Evolutionary conservation across 352 stramenopile species (phyloP).

Genomic region (Phytophthora aleatoria): DNA sequence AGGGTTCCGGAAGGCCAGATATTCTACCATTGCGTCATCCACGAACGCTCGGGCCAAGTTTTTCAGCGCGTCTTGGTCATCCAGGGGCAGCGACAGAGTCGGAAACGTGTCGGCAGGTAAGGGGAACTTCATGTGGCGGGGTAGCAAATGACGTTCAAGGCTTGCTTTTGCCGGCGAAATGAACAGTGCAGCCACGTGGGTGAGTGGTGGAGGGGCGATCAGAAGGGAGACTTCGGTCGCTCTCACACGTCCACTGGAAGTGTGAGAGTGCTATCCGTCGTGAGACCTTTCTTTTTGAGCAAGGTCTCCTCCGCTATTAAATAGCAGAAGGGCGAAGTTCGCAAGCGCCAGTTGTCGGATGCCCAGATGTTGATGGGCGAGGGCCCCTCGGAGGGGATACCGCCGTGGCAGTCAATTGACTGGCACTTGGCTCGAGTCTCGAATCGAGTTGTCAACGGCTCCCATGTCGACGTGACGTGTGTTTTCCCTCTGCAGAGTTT

Average conservation of each 20-base stretch:
- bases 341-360: constrained; percentile 16
- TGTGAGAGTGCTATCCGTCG: constrained; percentile 2
- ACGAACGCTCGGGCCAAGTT: constrained; percentile 45
- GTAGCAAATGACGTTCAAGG: background rate
- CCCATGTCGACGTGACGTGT: background rate
- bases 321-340: constrained; percentile 22
- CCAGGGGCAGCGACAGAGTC: constrained; percentile 41
- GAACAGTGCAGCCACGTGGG: background rate
- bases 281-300: constrained; percentile 6
- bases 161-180: background rate
- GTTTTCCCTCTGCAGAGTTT: background rate
- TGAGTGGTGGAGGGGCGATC: background rate
- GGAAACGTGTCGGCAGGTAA: constrained; percentile 45
- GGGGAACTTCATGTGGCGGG: constrained; percentile 36
- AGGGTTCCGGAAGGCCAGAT: constrained; percentile 41
- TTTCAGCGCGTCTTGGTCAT: constrained; percentile 46
- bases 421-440: background rate
- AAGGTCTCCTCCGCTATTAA: constrained; percentile 15
- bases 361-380: constrained; percentile 24
- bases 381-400: too few species aligned
- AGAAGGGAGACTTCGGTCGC: background rate
- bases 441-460: background rate
- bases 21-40: constrained; percentile 48
- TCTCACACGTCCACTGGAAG: constrained; percentile 11
- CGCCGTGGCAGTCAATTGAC: too few species aligned